Evolutionary conservation across 1,284 basidiomycete species (phyloP), one percentile per base, ranked within the genome.

Genomic region (Pascua sp.): DNA sequence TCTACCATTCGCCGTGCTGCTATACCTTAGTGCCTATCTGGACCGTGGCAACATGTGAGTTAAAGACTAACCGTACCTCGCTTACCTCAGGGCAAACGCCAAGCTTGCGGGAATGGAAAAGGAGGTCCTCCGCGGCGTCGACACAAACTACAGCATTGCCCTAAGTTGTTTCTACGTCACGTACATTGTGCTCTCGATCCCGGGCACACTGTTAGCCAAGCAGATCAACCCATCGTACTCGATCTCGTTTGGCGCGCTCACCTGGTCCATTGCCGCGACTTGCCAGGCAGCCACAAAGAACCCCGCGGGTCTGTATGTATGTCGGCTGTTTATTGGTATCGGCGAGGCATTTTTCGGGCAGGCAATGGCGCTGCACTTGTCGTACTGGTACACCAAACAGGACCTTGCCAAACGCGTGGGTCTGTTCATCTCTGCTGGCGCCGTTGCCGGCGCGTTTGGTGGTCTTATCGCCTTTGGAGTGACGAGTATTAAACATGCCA

Each of bases 1-100:
- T 56, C 51, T 80, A 8, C 79, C 79, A 0, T 71, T 79, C 52
- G 77, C 79, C 7, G 69, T 75, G 0, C 58, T 79, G 8, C 67
- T 80, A 15, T 80, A 80, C 61, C 66, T 80, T 24, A 66, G 67
- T 5, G 78, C 78, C 7, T 80, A 79, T 61, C 72, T 80, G 39
- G 79, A 79, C 51, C 64, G 78, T 47, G 76, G 74, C 13, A 73
- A 75, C 57, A 44, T 74, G 69, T 69, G 42, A 63, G 68, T 60
- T 1, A n/a, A n/a, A n/a, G n/a, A n/a, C 15, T 32, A 36, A n/a
- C n/a, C n/a, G n/a, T 9, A 40, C 44, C 37, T 43, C 18, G 8
- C 41, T 61, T 11, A 47, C 41, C 12, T 5, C 46, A 68, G 62
- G 37, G 72, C 59, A 8, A 79, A 79, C 50, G 77, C 77, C 3